A percentile compares a stretch with the other conserved stretches of the same genome.
Conservation (phyloP, 2,329 filamentous ascomycete species). For the Ophiostoma australiae region DNA sequence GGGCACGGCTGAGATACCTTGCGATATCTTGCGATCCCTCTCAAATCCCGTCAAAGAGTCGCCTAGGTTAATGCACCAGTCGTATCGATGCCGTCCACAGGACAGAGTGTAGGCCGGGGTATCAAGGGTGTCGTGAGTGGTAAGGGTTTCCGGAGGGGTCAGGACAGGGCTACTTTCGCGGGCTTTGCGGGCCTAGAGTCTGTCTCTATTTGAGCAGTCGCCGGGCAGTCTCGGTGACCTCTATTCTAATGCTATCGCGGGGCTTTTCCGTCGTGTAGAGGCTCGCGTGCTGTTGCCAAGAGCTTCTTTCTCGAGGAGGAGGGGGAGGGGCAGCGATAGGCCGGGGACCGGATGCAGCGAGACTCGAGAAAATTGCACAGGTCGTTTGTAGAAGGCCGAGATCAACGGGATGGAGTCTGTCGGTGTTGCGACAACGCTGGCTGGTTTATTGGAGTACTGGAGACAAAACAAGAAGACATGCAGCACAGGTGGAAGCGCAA, state of each 20-base stretch:
- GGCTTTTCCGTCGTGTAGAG: background rate
- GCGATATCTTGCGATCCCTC: too few relatives aligned
- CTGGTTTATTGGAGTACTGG: background rate
- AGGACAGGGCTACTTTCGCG: background rate
- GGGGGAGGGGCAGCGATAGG: slow-evolving; percentile 14
- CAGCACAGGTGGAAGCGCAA: background rate
- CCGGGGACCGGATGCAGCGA: background rate
- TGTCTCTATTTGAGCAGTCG: background rate
- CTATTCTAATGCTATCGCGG: background rate
- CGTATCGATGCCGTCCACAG: background rate
- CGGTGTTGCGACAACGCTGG: background rate
- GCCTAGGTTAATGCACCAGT: background rate
- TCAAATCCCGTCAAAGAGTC: background rate
- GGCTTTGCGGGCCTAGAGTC: background rate
- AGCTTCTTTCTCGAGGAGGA: background rate
- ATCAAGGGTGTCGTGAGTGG: background rate
- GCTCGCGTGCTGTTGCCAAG: background rate
- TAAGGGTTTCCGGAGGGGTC: background rate
- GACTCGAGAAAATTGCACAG: background rate
- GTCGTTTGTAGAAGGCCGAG: background rate
- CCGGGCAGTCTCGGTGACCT: background rate
- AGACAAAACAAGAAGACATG: background rate
- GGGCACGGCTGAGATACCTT: background rate
- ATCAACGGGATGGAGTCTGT: background rate
- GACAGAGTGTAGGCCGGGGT: background rate